phyloP scores from a whole-genome alignment of 352 stramenopile genomes.

The Phytophthora sojae region DNA sequence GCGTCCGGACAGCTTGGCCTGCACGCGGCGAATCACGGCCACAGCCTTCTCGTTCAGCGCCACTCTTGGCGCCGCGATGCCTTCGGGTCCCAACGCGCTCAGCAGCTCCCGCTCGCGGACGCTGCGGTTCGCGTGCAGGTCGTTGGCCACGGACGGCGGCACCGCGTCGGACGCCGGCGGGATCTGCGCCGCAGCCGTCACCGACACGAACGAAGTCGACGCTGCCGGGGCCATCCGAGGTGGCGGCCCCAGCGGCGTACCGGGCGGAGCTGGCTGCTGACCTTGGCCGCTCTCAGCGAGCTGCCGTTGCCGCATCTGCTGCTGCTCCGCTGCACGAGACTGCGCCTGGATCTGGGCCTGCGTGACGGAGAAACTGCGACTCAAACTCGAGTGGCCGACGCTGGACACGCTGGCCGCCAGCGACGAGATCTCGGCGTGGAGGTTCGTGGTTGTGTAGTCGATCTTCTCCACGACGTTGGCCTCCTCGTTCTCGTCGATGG shows the following conservation, averaged over 20 bases:
- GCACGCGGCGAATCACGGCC: constrained; percentile 97
- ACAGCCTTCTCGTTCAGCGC: constrained; percentile 96
- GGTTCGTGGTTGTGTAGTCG: constrained; percentile 72
- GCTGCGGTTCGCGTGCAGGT: constrained; percentile 78
- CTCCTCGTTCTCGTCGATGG: constrained; percentile 57
- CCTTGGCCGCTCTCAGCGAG: constrained; percentile 11
- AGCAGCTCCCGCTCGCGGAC: constrained; percentile 86
- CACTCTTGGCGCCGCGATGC: constrained; percentile 79
- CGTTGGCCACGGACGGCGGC: constrained; percentile 52
- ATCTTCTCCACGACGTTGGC: constrained; percentile 65
- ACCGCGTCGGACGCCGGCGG: constrained; percentile 46
- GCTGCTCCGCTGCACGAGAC: constrained; percentile 20
- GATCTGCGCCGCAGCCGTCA: constrained; percentile 43
- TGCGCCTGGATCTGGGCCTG: constrained; percentile 46
- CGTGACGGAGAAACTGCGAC: constrained; percentile 76
- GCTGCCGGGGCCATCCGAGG: constrained; percentile 23
- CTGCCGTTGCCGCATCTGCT: constrained; percentile 21
- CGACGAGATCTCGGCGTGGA: constrained; percentile 86
- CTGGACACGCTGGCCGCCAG: constrained; percentile 83
- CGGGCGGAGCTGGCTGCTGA: constrained; percentile 20
- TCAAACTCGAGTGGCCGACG: constrained; percentile 77
- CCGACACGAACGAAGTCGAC: constrained; percentile 52
- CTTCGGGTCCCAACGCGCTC: constrained; percentile 81
- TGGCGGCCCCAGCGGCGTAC: constrained; percentile 29
- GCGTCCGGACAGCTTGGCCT: constrained; percentile 98